phyloP scores from a whole-genome alignment of 139 green algal species.

The Eudorina sp. region DNA sequence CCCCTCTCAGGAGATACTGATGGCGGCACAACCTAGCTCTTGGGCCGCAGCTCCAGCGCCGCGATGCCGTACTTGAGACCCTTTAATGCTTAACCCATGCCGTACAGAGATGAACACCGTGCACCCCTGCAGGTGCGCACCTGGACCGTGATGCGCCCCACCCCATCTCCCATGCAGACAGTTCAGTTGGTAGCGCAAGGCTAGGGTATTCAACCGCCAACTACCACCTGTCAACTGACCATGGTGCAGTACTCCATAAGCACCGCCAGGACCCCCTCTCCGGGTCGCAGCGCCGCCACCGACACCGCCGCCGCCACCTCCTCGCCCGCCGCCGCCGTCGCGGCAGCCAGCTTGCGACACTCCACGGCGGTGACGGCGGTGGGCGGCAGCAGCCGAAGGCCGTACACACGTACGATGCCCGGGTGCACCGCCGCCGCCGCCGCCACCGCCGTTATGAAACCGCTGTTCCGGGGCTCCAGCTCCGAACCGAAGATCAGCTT shows the following conservation, averaged over 20 bases:
- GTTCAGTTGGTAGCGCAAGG: too few relatives aligned
- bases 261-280: slow-evolving; percentile 38
- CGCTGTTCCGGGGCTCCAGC: neutral
- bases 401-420: neutral
- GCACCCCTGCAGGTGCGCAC: too few relatives aligned
- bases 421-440: neutral
- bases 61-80: too few relatives aligned
- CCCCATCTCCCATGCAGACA: too few relatives aligned
- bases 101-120: too few relatives aligned
- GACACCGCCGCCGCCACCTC: neutral
- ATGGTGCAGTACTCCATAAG: slow-evolving; percentile 18
- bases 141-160: too few relatives aligned
- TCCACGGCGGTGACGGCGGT: neutral
- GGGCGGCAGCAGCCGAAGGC: slow-evolving; percentile 24
- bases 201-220: neutral
- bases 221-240: neutral
- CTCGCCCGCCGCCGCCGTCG: neutral
- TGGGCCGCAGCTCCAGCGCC: too few relatives aligned
- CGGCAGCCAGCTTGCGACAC: neutral
- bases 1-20: too few relatives aligned
- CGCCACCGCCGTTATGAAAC: neutral
- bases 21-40: too few relatives aligned
- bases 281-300: neutral
- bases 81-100: too few relatives aligned
- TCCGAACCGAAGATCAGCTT: slow-evolving; percentile 10